These are phyloP conservation scores for Cryphonectria naterciae DNA, from an alignment of 2,329 filamentous ascomycete species.

Conservation along the genomic window DNA sequence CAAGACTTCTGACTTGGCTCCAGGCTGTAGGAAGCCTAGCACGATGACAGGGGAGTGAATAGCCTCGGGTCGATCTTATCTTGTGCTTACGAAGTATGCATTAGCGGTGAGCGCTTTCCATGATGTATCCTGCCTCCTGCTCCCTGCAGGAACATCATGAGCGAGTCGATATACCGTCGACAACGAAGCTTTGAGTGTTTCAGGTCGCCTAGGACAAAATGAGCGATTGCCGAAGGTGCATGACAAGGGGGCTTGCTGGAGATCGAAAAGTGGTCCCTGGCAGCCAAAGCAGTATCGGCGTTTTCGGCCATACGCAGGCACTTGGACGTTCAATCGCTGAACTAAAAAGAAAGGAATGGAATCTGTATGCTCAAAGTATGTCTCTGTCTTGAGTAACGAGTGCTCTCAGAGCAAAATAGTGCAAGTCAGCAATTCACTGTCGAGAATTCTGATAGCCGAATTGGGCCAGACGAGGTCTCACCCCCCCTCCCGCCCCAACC, in stretches of 20 bases:
- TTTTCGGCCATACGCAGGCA: slow-evolving; percentile 4
- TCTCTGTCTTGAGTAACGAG: neutral
- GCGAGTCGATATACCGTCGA: neutral
- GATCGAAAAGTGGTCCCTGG: neutral
- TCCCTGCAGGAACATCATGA: neutral
- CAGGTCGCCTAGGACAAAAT: neutral
- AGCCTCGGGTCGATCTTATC: neutral
- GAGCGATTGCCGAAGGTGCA: neutral
- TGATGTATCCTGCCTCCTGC: neutral
- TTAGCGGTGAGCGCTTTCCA: neutral
- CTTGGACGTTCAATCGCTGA: neutral
- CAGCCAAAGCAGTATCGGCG: slow-evolving; percentile 3
- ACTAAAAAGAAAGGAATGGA: neutral
- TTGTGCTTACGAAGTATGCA: neutral
- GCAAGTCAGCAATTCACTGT: neutral
- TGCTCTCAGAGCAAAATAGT: neutral
- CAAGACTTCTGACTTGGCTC: neutral
- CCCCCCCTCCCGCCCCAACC: no score
- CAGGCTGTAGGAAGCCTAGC: neutral
- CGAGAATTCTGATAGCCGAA: neutral
- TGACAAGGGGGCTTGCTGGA: slow-evolving; percentile 4
- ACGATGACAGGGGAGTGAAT: neutral
- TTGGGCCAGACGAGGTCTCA: neutral
- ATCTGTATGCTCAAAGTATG: neutral
- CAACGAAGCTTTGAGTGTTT: neutral